These are phyloP conservation scores for Alternaria angustiovoidea DNA, from an alignment of 2,329 filamentous ascomycete genomes.

Conservation along the genomic window DNA sequence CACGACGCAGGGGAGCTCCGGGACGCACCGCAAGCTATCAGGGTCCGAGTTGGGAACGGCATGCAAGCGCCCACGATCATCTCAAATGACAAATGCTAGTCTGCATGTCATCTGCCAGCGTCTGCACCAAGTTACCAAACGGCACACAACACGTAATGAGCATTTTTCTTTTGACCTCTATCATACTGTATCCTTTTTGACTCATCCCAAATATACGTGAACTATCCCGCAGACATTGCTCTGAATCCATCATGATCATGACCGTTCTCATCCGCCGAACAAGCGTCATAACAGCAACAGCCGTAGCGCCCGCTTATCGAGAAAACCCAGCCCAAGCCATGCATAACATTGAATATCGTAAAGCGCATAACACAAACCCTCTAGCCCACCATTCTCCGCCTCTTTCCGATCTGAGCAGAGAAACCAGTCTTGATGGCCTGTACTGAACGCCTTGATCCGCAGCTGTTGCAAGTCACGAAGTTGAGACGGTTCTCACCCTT, in stretches of 20 bases:
- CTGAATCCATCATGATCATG: conserved; percentile 14
- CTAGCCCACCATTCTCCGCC: conserved; percentile 92
- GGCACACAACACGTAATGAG: not conserved
- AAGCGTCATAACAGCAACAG: conserved; percentile 17
- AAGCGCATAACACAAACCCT: conserved; percentile 25
- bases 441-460: conserved; percentile 76
- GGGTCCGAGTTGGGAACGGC: conserved; percentile 22
- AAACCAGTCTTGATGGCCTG: conserved; percentile 99
- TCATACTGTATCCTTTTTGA: not conserved
- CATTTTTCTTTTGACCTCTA: not conserved
- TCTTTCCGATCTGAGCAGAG: conserved; percentile 98
- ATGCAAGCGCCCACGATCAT: conserved; percentile 26
- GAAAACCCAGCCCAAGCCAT: conserved; percentile 32
- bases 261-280: conserved; percentile 9
- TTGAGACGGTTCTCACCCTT: conserved; percentile 99
- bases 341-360: conserved; percentile 32
- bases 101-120: conserved; percentile 20
- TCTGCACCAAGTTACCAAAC: not conserved
- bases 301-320: conserved; percentile 27
- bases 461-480: conserved; percentile 93
- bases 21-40: conserved; percentile 5
- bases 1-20: conserved; percentile 4
- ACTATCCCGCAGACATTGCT: not conserved
- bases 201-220: conserved; percentile 2
- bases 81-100: not conserved